Evolutionary conservation across 257 asterid species (phyloP).

Genomic region (Mentha longifolia): DNA sequence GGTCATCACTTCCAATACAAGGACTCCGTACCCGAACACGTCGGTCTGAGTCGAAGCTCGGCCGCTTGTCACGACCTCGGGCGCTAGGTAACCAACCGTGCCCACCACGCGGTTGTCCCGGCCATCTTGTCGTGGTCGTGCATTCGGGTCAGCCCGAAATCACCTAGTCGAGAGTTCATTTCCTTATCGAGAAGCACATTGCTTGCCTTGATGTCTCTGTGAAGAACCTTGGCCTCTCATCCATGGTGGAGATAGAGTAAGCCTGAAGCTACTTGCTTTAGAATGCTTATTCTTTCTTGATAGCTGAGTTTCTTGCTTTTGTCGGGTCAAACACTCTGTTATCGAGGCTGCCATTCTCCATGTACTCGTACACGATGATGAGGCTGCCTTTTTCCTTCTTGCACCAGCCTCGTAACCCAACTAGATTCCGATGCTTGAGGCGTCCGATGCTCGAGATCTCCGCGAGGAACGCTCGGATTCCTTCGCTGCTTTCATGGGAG

Average conservation of each 20-base stretch:
- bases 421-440: slow-evolving; percentile 67
- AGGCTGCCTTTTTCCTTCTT: slow-evolving; percentile 69
- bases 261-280: slow-evolving; percentile 70
- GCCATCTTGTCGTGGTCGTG: slow-evolving; percentile 65
- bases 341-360: slow-evolving; percentile 83
- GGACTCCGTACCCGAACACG: slow-evolving; percentile 58
- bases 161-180: slow-evolving; percentile 71
- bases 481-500: slow-evolving; percentile 56
- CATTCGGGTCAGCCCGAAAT: slow-evolving; percentile 74
- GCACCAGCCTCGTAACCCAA: slow-evolving; percentile 82
- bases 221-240: slow-evolving; percentile 70
- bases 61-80: slow-evolving; percentile 62
- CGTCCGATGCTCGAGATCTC: slow-evolving; percentile 83
- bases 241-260: slow-evolving; percentile 65
- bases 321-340: slow-evolving; percentile 51
- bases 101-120: slow-evolving; percentile 75
- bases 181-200: slow-evolving; percentile 71
- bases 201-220: slow-evolving; percentile 76
- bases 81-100: slow-evolving; percentile 69
- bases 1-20: slow-evolving; percentile 63
- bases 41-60: slow-evolving; percentile 61
- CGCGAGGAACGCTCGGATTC: slow-evolving; percentile 59
- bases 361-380: slow-evolving; percentile 65
- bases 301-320: slow-evolving; percentile 42
- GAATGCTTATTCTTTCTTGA: slow-evolving; percentile 52